Conservation (phyloP, 192 early-diverging fungal genomes). For the Linnemannia hyalina region DNA sequence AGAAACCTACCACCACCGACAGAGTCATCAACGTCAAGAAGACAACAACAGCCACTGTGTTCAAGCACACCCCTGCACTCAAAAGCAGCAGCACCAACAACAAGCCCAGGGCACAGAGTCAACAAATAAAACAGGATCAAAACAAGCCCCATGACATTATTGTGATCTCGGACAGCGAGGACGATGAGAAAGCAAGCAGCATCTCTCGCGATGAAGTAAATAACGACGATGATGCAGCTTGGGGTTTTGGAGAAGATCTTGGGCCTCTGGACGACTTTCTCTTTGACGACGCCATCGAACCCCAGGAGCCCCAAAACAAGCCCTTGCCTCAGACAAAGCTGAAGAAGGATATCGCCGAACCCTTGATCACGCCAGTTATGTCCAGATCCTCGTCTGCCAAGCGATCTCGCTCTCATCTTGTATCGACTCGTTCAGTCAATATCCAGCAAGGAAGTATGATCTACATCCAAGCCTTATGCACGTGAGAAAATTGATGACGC, state of each 20-base stretch:
- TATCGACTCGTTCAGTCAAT: not conserved
- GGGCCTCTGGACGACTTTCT: not conserved
- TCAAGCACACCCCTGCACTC: not conserved
- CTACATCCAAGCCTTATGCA: not conserved
- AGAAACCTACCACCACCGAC: constrained; percentile 18
- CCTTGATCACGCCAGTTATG: not conserved
- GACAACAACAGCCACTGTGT: not conserved
- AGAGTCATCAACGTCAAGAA: constrained; percentile 22
- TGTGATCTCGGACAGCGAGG: not conserved
- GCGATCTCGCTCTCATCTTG: not conserved
- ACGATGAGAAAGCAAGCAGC: not conserved
- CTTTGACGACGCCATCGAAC: not conserved
- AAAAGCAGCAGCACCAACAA: not conserved
- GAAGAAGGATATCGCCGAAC: not conserved
- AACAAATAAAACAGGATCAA: not conserved
- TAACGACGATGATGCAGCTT: not conserved
- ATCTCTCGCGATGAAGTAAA: not conserved
- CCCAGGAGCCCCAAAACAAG: not conserved
- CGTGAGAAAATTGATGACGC: too few relatives aligned
- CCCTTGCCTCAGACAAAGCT: not conserved
- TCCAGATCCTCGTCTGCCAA: not conserved
- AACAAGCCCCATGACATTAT: not conserved
- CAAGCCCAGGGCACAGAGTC: not conserved
- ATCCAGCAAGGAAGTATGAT: not conserved
- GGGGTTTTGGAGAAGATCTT: not conserved